A percentile compares a stretch with the other conserved stretches of the same genome.
phyloP scores from a whole-genome alignment of 345 rosid species.

The Moricandia moricandioides region DNA sequence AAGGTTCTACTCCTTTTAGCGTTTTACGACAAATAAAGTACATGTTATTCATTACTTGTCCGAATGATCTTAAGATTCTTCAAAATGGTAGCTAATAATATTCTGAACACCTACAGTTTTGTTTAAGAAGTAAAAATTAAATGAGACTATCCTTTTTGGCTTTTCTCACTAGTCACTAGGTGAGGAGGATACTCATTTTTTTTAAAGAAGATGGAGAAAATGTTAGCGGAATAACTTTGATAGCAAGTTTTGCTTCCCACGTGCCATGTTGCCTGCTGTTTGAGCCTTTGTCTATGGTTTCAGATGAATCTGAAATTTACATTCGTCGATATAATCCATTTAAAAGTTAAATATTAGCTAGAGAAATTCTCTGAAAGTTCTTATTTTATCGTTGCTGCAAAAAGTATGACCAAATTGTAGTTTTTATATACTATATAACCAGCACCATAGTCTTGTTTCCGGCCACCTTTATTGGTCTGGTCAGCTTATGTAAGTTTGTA shows the following conservation, averaged over 20 bases:
- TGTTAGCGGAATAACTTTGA: conserved; percentile 31
- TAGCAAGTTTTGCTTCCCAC: conserved; percentile 28
- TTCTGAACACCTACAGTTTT: background rate
- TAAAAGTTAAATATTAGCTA: background rate
- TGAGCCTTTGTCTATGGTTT: conserved; percentile 26
- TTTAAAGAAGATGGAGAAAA: background rate
- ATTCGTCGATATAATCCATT: background rate
- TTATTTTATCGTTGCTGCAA: background rate
- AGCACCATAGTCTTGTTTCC: background rate
- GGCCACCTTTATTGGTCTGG: background rate
- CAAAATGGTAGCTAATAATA: background rate
- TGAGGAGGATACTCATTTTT: background rate
- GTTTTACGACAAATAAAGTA: background rate
- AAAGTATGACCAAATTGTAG: background rate
- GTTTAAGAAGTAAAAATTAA: background rate
- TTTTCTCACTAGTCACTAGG: background rate
- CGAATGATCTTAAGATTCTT: conserved; percentile 18
- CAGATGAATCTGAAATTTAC: background rate
- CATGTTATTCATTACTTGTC: conserved; percentile 19
- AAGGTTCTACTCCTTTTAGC: background rate
- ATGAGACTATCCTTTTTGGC: background rate
- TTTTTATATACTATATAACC: background rate
- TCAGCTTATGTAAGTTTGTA: background rate
- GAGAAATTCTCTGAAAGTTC: background rate
- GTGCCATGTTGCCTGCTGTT: conserved; percentile 27